Base-by-base conservation (phyloP, 352 stramenopile species). In the Peronosclerospora sorghi region DNA sequence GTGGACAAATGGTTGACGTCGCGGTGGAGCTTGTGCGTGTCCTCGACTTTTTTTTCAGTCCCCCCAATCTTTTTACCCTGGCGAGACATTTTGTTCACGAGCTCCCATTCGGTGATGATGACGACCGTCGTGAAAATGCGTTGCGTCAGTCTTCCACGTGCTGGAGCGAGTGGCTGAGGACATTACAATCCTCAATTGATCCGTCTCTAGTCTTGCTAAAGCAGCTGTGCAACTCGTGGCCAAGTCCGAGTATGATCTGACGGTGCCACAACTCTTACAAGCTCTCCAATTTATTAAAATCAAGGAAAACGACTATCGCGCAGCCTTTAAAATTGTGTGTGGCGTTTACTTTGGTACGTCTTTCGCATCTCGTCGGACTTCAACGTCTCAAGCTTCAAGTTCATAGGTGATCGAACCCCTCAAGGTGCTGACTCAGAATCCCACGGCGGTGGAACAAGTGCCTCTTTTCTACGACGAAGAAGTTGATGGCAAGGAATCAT, bases 11-110 rank as follows among this genome's bases (percentile, higher is more conserved):
- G 48, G 41, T 71, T 5, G 53, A 64, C 12, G 56, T 78, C 23
- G 76, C 86, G 42, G 51, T 49, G 43, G 58, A 78, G 28, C 50
- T 88, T 28, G 58, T 83, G 8, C 51, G 65, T 7, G 54, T 79
- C 20, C 35, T 86, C 4, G 28, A 62, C 38, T 88, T 78, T 61
- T 69, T 71, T 8, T 73, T 88, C 27, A 83, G 74, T 19, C 71
- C 73, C 18, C 69, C n/a, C n/a, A n/a, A n/a, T n/a, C n/a, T n/a
- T n/a, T n/a, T n/a, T n/a, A n/a, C n/a, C n/a, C n/a, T n/a, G 44
- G 71, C 72, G 2, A 67, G 76, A 1, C 71, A 86, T 49, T 69
- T 86, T 18, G 59, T 76, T 5, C 40, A 65, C 28, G 54, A 74
- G 8, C 42, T 82, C 9, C 59, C 51, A 1, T 54, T 58, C 18